Evolutionary conservation across 1,284 basidiomycete genomes (phyloP).

Genomic region (Pterulicium gracile): DNA sequence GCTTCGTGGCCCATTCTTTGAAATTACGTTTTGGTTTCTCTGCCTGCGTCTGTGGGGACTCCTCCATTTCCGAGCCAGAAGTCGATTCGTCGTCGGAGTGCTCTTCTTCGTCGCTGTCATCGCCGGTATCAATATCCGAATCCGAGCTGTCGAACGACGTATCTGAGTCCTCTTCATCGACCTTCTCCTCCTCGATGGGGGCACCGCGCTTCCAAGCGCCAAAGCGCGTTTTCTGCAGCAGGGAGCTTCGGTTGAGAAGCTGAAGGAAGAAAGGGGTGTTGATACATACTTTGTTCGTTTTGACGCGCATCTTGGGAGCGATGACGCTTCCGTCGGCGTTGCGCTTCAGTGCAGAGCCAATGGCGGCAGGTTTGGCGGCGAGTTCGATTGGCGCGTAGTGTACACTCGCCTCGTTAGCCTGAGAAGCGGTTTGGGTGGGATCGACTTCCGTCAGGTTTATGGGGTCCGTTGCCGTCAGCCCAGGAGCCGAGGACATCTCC

Average conservation of each 20-base stretch:
- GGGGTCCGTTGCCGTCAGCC: slow-evolving; percentile 3
- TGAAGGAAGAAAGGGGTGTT: background rate
- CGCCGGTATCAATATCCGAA: slow-evolving; percentile 45
- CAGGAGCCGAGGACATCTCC: slow-evolving; percentile 6
- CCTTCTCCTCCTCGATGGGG: background rate
- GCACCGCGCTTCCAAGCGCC: too few relatives aligned
- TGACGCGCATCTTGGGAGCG: slow-evolving; percentile 34
- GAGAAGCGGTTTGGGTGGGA: slow-evolving; percentile 1
- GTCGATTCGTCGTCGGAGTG: slow-evolving; percentile 12
- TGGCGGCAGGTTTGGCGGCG: slow-evolving; percentile 11
- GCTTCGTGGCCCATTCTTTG: slow-evolving; percentile 80
- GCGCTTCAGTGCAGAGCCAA: slow-evolving; percentile 51
- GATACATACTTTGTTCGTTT: slow-evolving; percentile 30
- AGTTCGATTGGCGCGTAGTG: background rate
- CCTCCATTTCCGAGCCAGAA: slow-evolving; percentile 8
- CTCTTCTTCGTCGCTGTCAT: slow-evolving; percentile 20
- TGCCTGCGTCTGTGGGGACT: slow-evolving; percentile 8
- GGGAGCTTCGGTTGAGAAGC: background rate
- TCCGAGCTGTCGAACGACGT: slow-evolving; percentile 70
- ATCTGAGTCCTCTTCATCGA: slow-evolving; percentile 32
- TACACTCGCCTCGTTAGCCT: slow-evolving; percentile 5
- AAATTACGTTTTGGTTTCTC: slow-evolving; percentile 37
- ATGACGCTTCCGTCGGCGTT: slow-evolving; percentile 46
- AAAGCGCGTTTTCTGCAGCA: too few relatives aligned
- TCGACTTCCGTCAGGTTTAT: background rate